Evolutionary conservation across 345 rosid species (phyloP).

Genomic region (Acer yangbiense): DNA sequence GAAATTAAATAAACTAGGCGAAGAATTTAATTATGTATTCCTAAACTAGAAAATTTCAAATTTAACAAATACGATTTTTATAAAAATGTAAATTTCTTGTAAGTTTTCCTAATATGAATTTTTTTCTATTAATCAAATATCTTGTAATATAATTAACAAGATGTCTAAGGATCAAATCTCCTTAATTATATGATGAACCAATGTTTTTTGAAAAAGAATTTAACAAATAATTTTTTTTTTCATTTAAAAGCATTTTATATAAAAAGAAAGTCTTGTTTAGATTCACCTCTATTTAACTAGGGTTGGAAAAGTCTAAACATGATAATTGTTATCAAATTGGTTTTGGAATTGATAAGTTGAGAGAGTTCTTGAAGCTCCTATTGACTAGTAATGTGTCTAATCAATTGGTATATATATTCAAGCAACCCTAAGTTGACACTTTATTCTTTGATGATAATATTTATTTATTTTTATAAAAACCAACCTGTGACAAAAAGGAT

Average conservation of each 20-base stretch:
- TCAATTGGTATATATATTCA: background rate
- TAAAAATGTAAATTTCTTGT: background rate
- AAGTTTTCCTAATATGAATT: no score
- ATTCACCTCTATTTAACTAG: background rate
- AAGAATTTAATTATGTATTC: no score
- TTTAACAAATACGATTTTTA: no score
- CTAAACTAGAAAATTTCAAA: no score
- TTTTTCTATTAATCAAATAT: no score
- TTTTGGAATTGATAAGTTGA: background rate
- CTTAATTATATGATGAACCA: no score
- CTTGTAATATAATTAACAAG: background rate
- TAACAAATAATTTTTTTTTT: background rate
- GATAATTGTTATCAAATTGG: background rate
- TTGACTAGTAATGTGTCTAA: background rate
- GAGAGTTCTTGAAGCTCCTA: background rate
- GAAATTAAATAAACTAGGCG: no score
- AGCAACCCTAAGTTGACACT: background rate
- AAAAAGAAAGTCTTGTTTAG: background rate
- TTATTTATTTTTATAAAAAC: background rate
- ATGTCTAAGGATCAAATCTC: background rate
- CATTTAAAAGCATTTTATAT: background rate
- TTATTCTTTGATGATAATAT: slow-evolving; percentile 6
- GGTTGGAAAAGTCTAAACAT: background rate
- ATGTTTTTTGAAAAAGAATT: no score
- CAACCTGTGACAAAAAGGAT: background rate